phyloP scores from a whole-genome alignment of 1,284 basidiomycete species.

The Malassezia caprae region DNA sequence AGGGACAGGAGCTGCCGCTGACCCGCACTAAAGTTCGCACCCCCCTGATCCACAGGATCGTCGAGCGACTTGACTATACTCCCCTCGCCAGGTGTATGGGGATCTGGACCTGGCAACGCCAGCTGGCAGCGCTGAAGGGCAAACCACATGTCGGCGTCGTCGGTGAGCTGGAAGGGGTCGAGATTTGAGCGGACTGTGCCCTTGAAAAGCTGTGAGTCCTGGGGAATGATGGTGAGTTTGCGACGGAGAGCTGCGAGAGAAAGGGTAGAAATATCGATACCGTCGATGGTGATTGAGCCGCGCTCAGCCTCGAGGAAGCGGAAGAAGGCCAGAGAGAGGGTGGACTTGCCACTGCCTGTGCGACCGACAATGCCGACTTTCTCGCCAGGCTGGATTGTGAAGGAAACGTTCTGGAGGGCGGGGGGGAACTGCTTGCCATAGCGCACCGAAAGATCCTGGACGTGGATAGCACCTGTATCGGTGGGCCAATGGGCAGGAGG shows the following conservation, averaged over 20 bases:
- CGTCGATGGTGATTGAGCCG: slow-evolving; percentile 76
- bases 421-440: slow-evolving; percentile 46
- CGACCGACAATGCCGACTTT: slow-evolving; percentile 51
- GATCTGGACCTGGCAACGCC: slow-evolving; percentile 20
- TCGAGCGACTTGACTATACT: slow-evolving; percentile 52
- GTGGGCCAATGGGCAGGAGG: slow-evolving; percentile 48
- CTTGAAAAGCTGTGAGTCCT: slow-evolving; percentile 55
- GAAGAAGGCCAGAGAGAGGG: slow-evolving; percentile 85
- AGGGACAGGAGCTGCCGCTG: slow-evolving; percentile 55
- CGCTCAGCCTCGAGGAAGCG: slow-evolving; percentile 75
- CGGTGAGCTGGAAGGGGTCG: slow-evolving; percentile 62
- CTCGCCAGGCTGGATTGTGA: slow-evolving; percentile 41
- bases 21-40: slow-evolving; percentile 52
- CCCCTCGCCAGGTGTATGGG: slow-evolving; percentile 38
- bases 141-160: slow-evolving; percentile 58
- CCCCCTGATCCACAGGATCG: slow-evolving; percentile 52
- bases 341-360: slow-evolving; percentile 77
- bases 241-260: slow-evolving; percentile 76
- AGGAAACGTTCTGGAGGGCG: slow-evolving; percentile 37
- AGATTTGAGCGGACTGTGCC: slow-evolving; percentile 46
- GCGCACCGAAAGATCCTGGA: slow-evolving; percentile 42
- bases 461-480: slow-evolving; percentile 34
- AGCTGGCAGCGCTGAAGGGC: slow-evolving; percentile 52
- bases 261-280: slow-evolving; percentile 74
- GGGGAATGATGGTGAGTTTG: slow-evolving; percentile 77